Percentiles rank a stretch among this genome's conserved stretches.
These are phyloP conservation scores for Rosa lucieae DNA, from an alignment of 306 rosid species.

Conservation along the genomic window DNA sequence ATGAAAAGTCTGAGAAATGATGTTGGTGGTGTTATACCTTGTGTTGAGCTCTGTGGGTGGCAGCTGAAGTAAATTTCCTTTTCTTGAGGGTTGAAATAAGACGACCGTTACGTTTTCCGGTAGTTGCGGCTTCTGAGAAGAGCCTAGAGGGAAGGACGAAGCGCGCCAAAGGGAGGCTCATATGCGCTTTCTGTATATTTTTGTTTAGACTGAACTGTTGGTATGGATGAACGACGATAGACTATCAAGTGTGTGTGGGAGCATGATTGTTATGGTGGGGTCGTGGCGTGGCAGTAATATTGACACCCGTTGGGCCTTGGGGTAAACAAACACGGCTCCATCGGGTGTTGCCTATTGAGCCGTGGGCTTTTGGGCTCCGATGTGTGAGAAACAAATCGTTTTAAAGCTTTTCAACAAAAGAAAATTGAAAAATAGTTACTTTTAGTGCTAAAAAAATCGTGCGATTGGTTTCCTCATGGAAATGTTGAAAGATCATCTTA, in stretches of 20 bases:
- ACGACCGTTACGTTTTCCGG: slow-evolving; percentile 1
- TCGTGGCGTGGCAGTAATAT: slow-evolving; percentile 3
- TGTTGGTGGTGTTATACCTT: slow-evolving; percentile 29
- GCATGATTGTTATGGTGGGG: not conserved
- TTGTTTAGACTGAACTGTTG: not conserved
- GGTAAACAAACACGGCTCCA: no score
- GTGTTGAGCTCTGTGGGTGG: slow-evolving; percentile 34
- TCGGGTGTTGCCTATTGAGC: no score
- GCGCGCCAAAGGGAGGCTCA: slow-evolving; percentile 42
- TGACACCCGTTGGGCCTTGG: not conserved
- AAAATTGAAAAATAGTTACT: no score
- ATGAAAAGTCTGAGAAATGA: not conserved
- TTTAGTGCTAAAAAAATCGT: no score
- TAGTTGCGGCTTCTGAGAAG: slow-evolving; percentile 18
- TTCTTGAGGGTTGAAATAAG: slow-evolving; percentile 18
- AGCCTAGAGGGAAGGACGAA: slow-evolving; percentile 26
- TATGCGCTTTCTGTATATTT: slow-evolving; percentile 4
- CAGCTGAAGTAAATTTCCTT: slow-evolving; percentile 29
- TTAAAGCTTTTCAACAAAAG: no score
- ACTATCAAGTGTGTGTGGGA: not conserved
- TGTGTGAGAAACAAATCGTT: no score
- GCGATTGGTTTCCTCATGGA: no score
- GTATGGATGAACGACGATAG: not conserved
- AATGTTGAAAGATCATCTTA: no score
- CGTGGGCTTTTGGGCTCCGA: no score